Evolutionary conservation across 78 protist genomes (phyloP).

Genomic region (Emiliania huxleyi): DNA sequence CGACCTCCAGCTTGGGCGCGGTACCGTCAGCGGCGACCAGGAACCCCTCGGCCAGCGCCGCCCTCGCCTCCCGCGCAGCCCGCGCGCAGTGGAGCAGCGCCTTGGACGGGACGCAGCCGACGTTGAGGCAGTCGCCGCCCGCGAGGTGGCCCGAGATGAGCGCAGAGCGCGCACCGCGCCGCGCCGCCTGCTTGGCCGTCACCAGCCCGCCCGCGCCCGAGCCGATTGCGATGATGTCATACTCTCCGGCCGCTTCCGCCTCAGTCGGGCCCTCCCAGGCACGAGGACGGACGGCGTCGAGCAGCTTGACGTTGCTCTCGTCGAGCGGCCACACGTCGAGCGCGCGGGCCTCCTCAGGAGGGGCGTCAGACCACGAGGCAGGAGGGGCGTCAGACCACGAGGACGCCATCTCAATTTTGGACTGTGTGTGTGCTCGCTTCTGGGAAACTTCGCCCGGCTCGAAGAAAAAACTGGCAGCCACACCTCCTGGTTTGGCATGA

Average conservation of each 20-base stretch:
- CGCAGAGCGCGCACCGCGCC: constrained; percentile 37
- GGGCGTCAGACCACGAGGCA: no score
- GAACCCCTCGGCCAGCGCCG: no score
- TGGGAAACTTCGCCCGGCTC: no score
- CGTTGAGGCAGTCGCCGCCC: constrained; percentile 79
- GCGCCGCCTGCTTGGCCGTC: constrained; percentile 36
- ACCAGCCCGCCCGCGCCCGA: constrained; percentile 70
- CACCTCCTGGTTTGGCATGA: no score
- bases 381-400: no score
- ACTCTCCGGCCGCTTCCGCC: no score
- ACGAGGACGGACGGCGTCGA: constrained; percentile 28
- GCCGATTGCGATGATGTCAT: constrained; percentile 63
- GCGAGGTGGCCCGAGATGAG: constrained; percentile 59
- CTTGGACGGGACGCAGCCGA: constrained; percentile 74
- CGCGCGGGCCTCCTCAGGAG: no score
- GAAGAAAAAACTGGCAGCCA: no score
- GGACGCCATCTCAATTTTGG: no score
- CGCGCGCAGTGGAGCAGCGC: constrained; percentile 45
- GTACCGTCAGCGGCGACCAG: neutral
- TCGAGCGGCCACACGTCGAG: constrained; percentile 14
- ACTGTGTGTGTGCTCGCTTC: no score
- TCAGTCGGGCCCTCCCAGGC: constrained; percentile 35
- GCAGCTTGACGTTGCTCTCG: constrained; percentile 28
- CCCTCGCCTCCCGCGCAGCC: neutral
- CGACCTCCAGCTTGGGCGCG: constrained; percentile 31